Conservation (phyloP, 1,284 basidiomycete genomes). For the Flammula alnicola region DNA sequence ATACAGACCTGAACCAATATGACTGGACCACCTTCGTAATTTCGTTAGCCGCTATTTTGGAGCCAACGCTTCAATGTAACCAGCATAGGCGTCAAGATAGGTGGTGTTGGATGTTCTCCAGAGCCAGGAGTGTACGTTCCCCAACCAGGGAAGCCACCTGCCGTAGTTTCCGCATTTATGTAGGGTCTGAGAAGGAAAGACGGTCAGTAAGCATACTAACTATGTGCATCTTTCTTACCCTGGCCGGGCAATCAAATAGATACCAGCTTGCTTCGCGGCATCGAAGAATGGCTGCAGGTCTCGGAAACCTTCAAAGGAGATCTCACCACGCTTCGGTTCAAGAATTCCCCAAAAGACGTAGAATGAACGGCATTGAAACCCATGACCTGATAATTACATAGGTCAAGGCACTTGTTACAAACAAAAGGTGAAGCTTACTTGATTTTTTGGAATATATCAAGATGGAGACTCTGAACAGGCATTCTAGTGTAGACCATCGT, state of each 20-base stretch:
- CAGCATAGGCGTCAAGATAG: conserved; percentile 48
- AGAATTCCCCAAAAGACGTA: conserved; percentile 51
- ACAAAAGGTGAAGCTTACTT: conserved; percentile 31
- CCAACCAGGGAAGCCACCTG: conserved; percentile 56
- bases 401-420: not conserved
- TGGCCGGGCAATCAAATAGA: conserved; percentile 51
- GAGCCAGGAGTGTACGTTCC: conserved; percentile 46
- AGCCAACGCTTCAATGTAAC: conserved; percentile 45
- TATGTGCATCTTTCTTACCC: conserved; percentile 32
- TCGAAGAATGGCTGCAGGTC: conserved; percentile 53
- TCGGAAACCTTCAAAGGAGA: conserved; percentile 52
- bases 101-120: conserved; percentile 51
- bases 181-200: conserved; percentile 41
- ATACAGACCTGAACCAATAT: conserved; percentile 54
- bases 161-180: conserved; percentile 60
- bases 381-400: conserved; percentile 33
- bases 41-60: conserved; percentile 50
- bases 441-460: conserved; percentile 50
- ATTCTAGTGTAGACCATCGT: conserved; percentile 18
- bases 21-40: conserved; percentile 56
- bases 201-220: not conserved
- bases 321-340: conserved; percentile 47
- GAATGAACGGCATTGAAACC: conserved; percentile 53
- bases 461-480: conserved; percentile 46
- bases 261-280: conserved; percentile 48